These are phyloP conservation scores for Candida wancherniae DNA, from an alignment of 805 yeast genomes.

Conservation along the genomic window DNA sequence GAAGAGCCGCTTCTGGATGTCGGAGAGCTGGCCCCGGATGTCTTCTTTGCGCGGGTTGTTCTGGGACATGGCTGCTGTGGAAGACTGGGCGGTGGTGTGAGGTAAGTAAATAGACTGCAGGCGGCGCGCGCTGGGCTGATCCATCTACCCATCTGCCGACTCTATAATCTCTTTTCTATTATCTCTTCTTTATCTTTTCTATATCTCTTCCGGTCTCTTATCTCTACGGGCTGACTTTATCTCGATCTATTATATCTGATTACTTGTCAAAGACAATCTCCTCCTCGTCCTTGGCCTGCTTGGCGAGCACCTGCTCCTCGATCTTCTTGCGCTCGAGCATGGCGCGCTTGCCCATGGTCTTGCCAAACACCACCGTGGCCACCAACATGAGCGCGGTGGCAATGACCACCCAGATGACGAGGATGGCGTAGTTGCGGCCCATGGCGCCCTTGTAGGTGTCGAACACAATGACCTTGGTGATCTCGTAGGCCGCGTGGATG, in stretches of 20 bases:
- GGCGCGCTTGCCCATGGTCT: constrained; percentile 27
- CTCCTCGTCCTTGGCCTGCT: constrained; percentile 6
- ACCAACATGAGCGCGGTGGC: constrained; percentile 43
- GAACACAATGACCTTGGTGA: constrained; percentile 55
- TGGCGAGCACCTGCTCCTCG: constrained; percentile 11
- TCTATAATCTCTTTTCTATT: no score
- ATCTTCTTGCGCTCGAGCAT: constrained; percentile 12
- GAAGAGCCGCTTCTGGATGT: constrained; percentile 33
- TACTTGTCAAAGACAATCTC: constrained; percentile 7
- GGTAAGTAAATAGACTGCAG: no score
- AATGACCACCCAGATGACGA: constrained; percentile 57
- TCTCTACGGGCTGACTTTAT: no score
- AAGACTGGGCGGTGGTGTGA: no score
- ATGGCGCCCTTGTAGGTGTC: constrained; percentile 51
- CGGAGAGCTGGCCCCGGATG: constrained; percentile 37
- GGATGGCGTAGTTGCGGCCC: constrained; percentile 58
- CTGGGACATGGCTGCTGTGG: constrained; percentile 16
- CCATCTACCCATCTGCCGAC: no score
- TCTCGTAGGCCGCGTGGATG: constrained; percentile 59
- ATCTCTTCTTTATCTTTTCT: no score
- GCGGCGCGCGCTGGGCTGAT: no score
- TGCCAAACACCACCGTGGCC: constrained; percentile 39
- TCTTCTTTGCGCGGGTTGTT: constrained; percentile 20
- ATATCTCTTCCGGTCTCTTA: no score
- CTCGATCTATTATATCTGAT: no score